Evolutionary conservation across 768 basidiomycete species (phyloP), one percentile per base, ranked within the genome.

Genomic region (Trametes punicea): DNA sequence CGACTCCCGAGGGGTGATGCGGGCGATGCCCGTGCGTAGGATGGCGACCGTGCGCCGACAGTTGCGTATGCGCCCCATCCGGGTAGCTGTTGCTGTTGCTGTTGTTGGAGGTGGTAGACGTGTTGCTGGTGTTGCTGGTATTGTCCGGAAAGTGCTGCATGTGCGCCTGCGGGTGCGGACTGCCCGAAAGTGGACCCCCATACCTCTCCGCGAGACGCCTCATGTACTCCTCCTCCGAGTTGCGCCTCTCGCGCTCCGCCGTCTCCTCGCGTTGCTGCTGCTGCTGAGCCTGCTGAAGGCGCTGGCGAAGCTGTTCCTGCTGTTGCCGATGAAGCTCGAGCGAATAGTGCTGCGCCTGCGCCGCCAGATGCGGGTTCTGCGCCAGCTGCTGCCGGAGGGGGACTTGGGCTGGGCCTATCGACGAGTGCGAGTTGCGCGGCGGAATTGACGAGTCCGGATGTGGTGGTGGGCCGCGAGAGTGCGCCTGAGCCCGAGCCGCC

Each of bases 281-380:
- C 55, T 71, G 68, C 34, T 71, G 72, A 65, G 76, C 74, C 55
- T 73, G 72, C 72, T 74, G 76, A 59, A 48, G 52, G 18, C 51
- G 77, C 63, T 46, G 47, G 27, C 41, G 54, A 18, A 51, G 62
- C 57, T 71, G 75, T 59, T 65, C 69, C 62, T 72, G 72, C 59
- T 73, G 78, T 56, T 79, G 79, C 50, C 73, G 70, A 31, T 72
- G 74, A 62, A 79, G 75, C 58, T 75, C 77, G 73, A 74, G 76
- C 63, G 77, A 77, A 73, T 81, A 81, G 48, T 69, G 68, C 26
- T 64, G 61, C 51, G 57, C 29, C 45, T 55, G 62, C 20, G 60
- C 57, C 38, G 48, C 53, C 62, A 61, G 60, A 51, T 57, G 60
- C 55, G 55, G 34, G 45, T 59, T 30, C 40, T 46, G 58, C 60